Evolutionary conservation across 1,284 basidiomycete genomes (phyloP), one percentile per base, ranked within the genome.

Genomic region (Apiotrichum siamense): DNA sequence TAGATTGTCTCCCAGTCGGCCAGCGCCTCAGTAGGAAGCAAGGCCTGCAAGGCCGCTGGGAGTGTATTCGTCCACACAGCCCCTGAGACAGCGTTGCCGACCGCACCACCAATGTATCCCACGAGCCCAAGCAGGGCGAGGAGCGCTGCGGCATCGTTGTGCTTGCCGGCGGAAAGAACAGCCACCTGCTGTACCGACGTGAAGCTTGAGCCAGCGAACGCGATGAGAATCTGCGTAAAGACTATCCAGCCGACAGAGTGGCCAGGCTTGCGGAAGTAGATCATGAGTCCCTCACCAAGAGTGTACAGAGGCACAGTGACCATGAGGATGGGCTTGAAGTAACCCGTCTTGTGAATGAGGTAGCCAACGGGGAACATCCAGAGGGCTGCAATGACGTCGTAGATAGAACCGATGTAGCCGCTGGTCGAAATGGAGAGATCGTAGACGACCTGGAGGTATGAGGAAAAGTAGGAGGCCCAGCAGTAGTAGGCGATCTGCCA

Each of bases 31-130:
- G 63, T 67, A 24, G 75, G 58, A 6, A 75, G 57, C 4, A 59
- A 50, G 20, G 45, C 26, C 25, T 51, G 33, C 18, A 76, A 60
- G 27, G 59, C 55, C 6, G 48, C 47, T 40, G 73, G 72, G 2
- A 76, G 57, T 2, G 67, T 65, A 51, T 75, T 52, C 7, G 75
- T 75, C 75, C 75, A 76, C 55, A 76, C 73, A 10, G 73, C 72
- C 25, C 72, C 75, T 7, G 72, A 64, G 54, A 38, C 37, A 38
- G 21, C 20, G 40, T 42, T 42, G n/a, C 46, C 61, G 60, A 23
- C 52, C 1, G 70, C 67, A 10, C 66, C 66, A 17, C 72, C 74
- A 47, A 66, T 57, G 59, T 74, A 69, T 13, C 64, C 66, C 36
- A 66, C 66, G 20, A 70, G 56, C 25, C 74, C 67, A 39, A 75